Conservation (phyloP, 495 filamentous ascomycete species). For the Xylaria scruposa region DNA sequence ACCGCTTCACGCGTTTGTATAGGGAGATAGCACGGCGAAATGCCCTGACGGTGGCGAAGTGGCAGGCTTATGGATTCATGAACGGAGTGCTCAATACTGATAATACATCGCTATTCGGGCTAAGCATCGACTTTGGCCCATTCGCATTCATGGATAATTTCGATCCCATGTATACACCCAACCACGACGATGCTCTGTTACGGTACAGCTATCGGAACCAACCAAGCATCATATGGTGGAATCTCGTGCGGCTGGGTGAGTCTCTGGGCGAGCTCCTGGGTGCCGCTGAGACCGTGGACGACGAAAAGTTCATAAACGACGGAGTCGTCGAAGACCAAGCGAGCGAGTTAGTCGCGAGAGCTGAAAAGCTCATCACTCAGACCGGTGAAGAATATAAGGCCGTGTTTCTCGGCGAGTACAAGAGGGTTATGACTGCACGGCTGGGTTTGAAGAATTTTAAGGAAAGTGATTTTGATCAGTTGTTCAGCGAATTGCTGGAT, state of each 20-base stretch:
- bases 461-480: slow-evolving; percentile 73
- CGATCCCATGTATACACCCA: slow-evolving; percentile 92
- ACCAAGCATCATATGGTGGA: slow-evolving; percentile 98
- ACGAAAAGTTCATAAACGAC: slow-evolving; percentile 68
- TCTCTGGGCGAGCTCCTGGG: slow-evolving; percentile 89
- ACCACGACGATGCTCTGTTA: slow-evolving; percentile 89
- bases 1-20: slow-evolving; percentile 86
- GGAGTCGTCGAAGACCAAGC: slow-evolving; percentile 73
- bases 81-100: slow-evolving; percentile 95
- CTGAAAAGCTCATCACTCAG: slow-evolving; percentile 78
- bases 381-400: slow-evolving; percentile 84
- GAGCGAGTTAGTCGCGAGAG: slow-evolving; percentile 73
- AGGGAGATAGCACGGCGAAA: slow-evolving; percentile 87
- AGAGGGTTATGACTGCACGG: slow-evolving; percentile 75
- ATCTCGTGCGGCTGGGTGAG: slow-evolving; percentile 90
- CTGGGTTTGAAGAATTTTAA: slow-evolving; percentile 73
- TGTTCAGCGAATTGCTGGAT: slow-evolving; percentile 84
- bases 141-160: slow-evolving; percentile 98
- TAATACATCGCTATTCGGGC: slow-evolving; percentile 88
- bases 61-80: slow-evolving; percentile 98
- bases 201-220: slow-evolving; percentile 94
- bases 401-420: slow-evolving; percentile 87
- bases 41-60: slow-evolving; percentile 85
- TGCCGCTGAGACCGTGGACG: slow-evolving; percentile 70
- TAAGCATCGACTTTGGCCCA: slow-evolving; percentile 92